A percentile compares a stretch with the other conserved stretches of the same genome.
Conservation (phyloP, 2,329 filamentous ascomycete genomes). For the Penicillium sp. region DNA sequence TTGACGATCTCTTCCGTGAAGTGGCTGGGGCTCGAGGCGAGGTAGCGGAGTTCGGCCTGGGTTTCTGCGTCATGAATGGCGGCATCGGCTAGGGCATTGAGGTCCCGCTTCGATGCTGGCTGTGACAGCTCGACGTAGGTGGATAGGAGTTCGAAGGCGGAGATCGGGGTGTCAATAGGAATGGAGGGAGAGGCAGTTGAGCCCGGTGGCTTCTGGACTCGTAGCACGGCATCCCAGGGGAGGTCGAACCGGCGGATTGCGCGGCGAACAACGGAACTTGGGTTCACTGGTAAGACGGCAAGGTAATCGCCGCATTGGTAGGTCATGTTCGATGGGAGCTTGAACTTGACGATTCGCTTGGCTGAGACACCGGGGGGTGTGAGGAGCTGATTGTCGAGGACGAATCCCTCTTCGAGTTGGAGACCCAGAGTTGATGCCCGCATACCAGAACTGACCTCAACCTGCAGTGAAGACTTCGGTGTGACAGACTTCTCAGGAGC, state of each 20-base stretch:
- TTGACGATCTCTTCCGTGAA: slow-evolving; percentile 50
- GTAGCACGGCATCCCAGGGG: slow-evolving; percentile 65
- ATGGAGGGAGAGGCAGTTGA: slow-evolving; percentile 38
- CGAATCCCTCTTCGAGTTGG: slow-evolving; percentile 59
- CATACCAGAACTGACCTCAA: slow-evolving; percentile 52
- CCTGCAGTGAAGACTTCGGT: slow-evolving; percentile 38
- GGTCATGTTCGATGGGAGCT: slow-evolving; percentile 60
- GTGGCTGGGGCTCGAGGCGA: slow-evolving; percentile 29
- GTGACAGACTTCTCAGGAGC: slow-evolving; percentile 24
- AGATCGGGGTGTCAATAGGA: slow-evolving; percentile 55
- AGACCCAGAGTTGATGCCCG: slow-evolving; percentile 59
- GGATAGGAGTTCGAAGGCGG: slow-evolving; percentile 61
- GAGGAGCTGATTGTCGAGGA: slow-evolving; percentile 53
- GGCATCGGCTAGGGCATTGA: slow-evolving; percentile 46
- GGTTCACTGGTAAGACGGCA: slow-evolving; percentile 68
- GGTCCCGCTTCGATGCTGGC: slow-evolving; percentile 64
- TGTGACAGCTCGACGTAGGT: slow-evolving; percentile 71
- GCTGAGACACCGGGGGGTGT: slow-evolving; percentile 50
- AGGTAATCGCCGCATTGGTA: slow-evolving; percentile 76
- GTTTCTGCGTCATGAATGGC: slow-evolving; percentile 48
- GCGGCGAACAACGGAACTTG: slow-evolving; percentile 57
- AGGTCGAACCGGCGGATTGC: slow-evolving; percentile 63
- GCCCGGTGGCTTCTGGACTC: slow-evolving; percentile 53
- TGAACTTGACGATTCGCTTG: slow-evolving; percentile 65
- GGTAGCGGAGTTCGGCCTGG: slow-evolving; percentile 40